phyloP scores from a whole-genome alignment of 768 basidiomycete species.

The Termitomyces sp. region DNA sequence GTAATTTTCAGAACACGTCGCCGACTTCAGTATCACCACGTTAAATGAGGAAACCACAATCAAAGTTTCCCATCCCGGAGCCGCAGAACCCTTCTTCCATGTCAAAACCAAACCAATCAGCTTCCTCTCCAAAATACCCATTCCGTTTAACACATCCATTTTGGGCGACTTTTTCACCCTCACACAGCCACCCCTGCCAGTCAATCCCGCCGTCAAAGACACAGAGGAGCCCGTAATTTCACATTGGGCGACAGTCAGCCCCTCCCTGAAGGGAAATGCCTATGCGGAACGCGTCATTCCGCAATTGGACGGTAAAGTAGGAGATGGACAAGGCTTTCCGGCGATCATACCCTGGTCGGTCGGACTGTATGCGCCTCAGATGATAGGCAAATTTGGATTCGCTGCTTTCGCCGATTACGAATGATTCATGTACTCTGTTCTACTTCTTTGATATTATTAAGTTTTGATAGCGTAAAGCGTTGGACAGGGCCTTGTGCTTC shows the following conservation, averaged over 20 bases:
- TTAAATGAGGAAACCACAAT: constrained; percentile 18
- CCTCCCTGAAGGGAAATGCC: constrained; percentile 12
- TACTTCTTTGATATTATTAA: too few species aligned
- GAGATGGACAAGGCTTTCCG: constrained; percentile 21
- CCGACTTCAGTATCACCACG: constrained; percentile 20
- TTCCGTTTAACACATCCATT: constrained; percentile 15
- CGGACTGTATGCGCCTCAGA: constrained; percentile 4
- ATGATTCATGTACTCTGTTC: background rate
- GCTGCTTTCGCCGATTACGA: background rate
- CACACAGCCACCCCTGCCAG: constrained; percentile 19
- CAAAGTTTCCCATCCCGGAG: constrained; percentile 17
- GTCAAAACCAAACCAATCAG: constrained; percentile 21
- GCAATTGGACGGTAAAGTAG: constrained; percentile 16
- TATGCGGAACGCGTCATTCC: constrained; percentile 8
- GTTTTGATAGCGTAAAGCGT: too few species aligned
- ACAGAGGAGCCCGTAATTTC: constrained; percentile 18
- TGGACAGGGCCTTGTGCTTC: too few species aligned
- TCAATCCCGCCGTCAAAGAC: constrained; percentile 12
- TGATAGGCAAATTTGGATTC: background rate
- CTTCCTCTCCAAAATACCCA: constrained; percentile 17
- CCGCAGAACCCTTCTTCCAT: constrained; percentile 23
- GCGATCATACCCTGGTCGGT: constrained; percentile 18
- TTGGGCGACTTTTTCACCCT: constrained; percentile 12
- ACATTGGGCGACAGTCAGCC: constrained; percentile 15
- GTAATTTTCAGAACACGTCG: constrained; percentile 21